Conservation (phyloP, 768 basidiomycete genomes). For the Suillus subluteus region DNA sequence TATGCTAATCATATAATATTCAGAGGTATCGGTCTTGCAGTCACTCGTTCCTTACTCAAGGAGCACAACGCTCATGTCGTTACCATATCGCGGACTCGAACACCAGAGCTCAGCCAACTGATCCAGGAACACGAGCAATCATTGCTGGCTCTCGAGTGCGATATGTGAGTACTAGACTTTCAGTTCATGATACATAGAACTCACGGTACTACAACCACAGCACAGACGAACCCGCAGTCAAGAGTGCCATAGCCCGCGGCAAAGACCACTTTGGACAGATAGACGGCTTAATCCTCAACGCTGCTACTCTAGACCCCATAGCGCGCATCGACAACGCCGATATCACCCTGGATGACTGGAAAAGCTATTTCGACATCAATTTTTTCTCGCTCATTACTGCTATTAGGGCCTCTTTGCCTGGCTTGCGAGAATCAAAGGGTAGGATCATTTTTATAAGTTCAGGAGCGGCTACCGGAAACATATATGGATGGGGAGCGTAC, state of each 20-base stretch:
- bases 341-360: constrained; percentile 63
- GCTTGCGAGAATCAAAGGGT: constrained; percentile 69
- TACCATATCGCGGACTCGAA: constrained; percentile 71
- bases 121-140: constrained; percentile 36
- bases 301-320: constrained; percentile 76
- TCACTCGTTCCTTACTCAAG: constrained; percentile 65
- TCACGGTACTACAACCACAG: constrained; percentile 39
- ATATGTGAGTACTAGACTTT: constrained; percentile 60
- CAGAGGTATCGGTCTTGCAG: constrained; percentile 81
- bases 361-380: constrained; percentile 79
- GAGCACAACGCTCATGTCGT: constrained; percentile 71
- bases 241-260: constrained; percentile 57
- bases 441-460: constrained; percentile 84
- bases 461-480: constrained; percentile 74
- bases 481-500: constrained; percentile 79
- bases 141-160: constrained; percentile 65
- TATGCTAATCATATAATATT: constrained; percentile 9
- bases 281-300: constrained; percentile 84
- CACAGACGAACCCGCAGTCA: constrained; percentile 57
- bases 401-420: constrained; percentile 67
- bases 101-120: constrained; percentile 66
- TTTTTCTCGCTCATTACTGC: constrained; percentile 83
- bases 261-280: constrained; percentile 57
- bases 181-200: neutral
- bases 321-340: constrained; percentile 57